These are phyloP conservation scores for Centaurea solstitialis DNA, from an alignment of 129 eudicot genomes.

Conservation along the genomic window DNA sequence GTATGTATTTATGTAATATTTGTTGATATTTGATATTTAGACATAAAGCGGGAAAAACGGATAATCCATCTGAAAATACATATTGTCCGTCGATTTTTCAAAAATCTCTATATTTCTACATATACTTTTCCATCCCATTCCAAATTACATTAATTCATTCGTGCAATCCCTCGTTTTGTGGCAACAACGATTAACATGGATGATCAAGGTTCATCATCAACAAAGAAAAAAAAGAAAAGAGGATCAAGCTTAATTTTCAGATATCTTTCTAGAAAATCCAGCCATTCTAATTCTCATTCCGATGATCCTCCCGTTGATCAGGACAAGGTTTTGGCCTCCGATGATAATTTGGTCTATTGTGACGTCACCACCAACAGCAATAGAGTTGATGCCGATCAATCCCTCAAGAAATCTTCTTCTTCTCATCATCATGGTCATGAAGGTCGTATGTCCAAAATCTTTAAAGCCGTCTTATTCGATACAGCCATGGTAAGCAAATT, in stretches of 20 bases:
- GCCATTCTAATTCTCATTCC: background rate
- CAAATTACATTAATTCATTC: background rate
- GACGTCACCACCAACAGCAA: constrained; percentile 13
- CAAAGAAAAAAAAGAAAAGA: constrained; percentile 33
- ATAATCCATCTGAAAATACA: constrained; percentile 3
- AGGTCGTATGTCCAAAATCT: constrained; percentile 37
- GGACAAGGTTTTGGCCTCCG: constrained; percentile 13
- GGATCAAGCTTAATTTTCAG: constrained; percentile 33
- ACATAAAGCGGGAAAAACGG: constrained; percentile 6
- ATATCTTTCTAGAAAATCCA: background rate
- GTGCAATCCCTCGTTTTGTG: background rate
- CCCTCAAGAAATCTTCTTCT: constrained; percentile 18
- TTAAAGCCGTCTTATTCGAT: constrained; percentile 47
- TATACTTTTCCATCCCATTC: background rate
- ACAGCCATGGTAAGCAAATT: constrained; percentile 30
- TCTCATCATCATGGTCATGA: constrained; percentile 41
- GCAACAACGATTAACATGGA: background rate
- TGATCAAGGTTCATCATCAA: constrained; percentile 16
- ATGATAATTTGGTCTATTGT: constrained; percentile 30
- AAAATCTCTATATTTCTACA: background rate
- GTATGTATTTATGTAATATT: background rate
- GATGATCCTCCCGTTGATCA: background rate
- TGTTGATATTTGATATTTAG: background rate
- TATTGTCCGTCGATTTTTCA: background rate
- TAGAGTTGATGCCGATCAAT: background rate